Conservation (phyloP, 2,329 filamentous ascomycete species). For the Claviceps sorghi region DNA sequence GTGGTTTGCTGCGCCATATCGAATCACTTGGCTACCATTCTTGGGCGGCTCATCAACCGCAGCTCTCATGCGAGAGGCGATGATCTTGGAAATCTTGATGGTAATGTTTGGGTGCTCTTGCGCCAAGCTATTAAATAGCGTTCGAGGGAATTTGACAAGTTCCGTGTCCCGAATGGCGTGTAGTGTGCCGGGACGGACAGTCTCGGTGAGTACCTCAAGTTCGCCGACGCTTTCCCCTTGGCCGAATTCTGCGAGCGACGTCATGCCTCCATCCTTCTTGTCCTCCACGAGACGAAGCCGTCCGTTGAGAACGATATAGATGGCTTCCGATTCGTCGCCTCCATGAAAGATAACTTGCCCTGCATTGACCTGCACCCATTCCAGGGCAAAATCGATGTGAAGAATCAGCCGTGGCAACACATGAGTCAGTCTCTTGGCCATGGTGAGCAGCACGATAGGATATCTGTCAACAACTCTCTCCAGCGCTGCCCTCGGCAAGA, state of each 20-base stretch:
- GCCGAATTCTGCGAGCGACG: conserved; percentile 80
- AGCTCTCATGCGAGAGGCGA: conserved; percentile 84
- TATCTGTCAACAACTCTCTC: conserved; percentile 89
- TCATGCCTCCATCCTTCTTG: conserved; percentile 64
- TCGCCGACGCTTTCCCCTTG: conserved; percentile 97
- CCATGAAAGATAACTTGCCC: conserved; percentile 91
- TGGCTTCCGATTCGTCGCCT: conserved; percentile 90
- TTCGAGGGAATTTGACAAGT: conserved; percentile 87
- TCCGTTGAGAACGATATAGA: conserved; percentile 94
- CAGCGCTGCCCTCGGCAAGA: conserved; percentile 69
- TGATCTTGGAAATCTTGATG: conserved; percentile 97
- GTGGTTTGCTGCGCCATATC: conserved; percentile 34
- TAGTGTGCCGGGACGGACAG: conserved; percentile 72
- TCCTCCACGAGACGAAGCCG: conserved; percentile 76
- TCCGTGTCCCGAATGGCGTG: conserved; percentile 96
- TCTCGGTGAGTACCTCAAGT: conserved; percentile 92
- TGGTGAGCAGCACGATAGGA: conserved; percentile 80
- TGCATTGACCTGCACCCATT: conserved; percentile 95
- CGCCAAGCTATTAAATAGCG: conserved; percentile 91
- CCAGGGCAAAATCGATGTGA: conserved; percentile 94
- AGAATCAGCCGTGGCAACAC: conserved; percentile 78
- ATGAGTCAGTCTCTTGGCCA: conserved; percentile 87
- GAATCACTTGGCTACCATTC: conserved; percentile 48
- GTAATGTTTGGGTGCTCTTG: conserved; percentile 96
- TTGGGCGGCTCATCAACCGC: conserved; percentile 69